Conservation (phyloP, 139 green algal genomes). For the Tetradesmus lagerheimii region DNA sequence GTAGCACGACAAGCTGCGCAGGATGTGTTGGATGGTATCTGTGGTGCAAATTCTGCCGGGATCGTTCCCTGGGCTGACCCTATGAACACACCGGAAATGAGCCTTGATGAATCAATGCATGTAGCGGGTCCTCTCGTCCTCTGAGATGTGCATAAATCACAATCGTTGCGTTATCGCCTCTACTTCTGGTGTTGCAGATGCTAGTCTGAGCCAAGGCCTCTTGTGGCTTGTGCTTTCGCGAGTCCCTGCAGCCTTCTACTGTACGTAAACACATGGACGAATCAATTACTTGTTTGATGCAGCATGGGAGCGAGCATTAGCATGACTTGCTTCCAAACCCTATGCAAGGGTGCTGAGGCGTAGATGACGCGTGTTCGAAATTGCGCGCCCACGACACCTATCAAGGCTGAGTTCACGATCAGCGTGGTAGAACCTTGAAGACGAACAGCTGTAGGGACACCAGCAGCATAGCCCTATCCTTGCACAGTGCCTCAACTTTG, state of each 20-base stretch:
- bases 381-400: too few species aligned
- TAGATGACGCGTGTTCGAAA: neutral
- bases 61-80: neutral
- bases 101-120: slow-evolving; percentile 3
- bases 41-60: neutral
- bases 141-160: neutral
- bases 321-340: neutral
- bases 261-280: neutral
- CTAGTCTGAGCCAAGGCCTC: neutral
- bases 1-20: neutral
- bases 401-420: too few species aligned
- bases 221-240: neutral
- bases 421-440: too few species aligned
- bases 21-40: neutral
- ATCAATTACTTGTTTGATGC: neutral
- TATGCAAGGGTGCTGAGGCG: neutral
- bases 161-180: neutral
- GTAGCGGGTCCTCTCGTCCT: neutral
- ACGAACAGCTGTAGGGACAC: too few species aligned
- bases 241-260: neutral
- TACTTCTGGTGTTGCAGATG: neutral
- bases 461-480: too few species aligned
- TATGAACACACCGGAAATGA: neutral
- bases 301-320: too few species aligned
- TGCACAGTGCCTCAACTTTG: too few species aligned